phyloP scores from a whole-genome alignment of 2,329 filamentous ascomycete genomes.

The Fusarium lateritium region DNA sequence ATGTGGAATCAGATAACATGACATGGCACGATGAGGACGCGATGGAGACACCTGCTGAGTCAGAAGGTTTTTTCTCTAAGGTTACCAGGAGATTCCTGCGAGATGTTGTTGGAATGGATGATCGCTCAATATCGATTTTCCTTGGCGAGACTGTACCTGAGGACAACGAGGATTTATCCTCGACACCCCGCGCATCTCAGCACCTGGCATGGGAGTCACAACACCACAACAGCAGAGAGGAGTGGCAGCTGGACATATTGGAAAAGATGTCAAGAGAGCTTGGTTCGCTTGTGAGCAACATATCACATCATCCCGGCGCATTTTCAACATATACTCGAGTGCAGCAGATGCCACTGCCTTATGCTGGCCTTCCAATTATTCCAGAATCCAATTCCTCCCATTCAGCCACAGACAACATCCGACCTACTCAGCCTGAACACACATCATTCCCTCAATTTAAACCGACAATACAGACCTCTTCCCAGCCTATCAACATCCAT shows the following conservation, averaged over 20 bases:
- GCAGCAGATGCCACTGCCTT: conserved; percentile 76
- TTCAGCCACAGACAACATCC: conserved; percentile 46
- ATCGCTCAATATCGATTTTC: conserved; percentile 85
- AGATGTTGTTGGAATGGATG: conserved; percentile 92
- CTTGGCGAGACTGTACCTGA: conserved; percentile 83
- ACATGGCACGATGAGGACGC: conserved; percentile 69
- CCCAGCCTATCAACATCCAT: conserved; percentile 57
- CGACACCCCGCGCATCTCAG: conserved; percentile 63
- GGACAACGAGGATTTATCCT: conserved; percentile 62
- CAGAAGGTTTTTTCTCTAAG: conserved; percentile 82
- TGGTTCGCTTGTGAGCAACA: conserved; percentile 83
- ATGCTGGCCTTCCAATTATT: conserved; percentile 81
- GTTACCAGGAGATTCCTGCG: conserved; percentile 89
- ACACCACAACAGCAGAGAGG: conserved; percentile 55
- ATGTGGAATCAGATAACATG: conserved; percentile 57
- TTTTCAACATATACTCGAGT: conserved; percentile 85
- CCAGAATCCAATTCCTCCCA: conserved; percentile 64
- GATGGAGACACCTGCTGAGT: conserved; percentile 62
- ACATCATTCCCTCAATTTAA: conserved; percentile 59
- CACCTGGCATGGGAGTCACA: conserved; percentile 49
- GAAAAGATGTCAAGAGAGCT: conserved; percentile 90
- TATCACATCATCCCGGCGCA: conserved; percentile 85
- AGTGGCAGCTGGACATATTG: conserved; percentile 84
- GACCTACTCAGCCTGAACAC: conserved; percentile 43
- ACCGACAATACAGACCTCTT: conserved; percentile 60